Conservation (phyloP, 768 basidiomycete species). For the Flagelloscypha sp. region DNA sequence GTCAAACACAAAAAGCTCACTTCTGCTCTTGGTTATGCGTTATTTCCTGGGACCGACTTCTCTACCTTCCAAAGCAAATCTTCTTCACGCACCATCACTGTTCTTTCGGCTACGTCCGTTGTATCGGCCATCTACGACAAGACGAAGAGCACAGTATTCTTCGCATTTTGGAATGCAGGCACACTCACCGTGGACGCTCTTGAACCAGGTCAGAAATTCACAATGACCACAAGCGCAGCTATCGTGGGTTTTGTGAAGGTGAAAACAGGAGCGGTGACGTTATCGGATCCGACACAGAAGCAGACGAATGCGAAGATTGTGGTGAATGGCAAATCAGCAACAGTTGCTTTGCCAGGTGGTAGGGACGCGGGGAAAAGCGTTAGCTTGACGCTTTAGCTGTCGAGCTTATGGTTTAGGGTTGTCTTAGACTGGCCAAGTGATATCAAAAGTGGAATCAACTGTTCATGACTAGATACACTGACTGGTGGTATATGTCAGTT, state of each 20-base stretch:
- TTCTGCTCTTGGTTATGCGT: slow-evolving; percentile 41
- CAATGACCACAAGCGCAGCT: slow-evolving; percentile 25
- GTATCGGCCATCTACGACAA: slow-evolving; percentile 46
- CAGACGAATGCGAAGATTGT: slow-evolving; percentile 28
- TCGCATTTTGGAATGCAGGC: slow-evolving; percentile 46
- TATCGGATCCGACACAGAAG: slow-evolving; percentile 62
- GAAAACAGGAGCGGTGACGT: slow-evolving; percentile 38
- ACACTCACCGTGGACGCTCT: slow-evolving; percentile 38
- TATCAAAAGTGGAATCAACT: no score
- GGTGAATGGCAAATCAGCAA: slow-evolving; percentile 22
- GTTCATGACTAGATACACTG: no score
- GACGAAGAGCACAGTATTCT: slow-evolving; percentile 30
- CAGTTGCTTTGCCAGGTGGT: no score
- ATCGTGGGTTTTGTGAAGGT: slow-evolving; percentile 25
- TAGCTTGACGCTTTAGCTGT: no score
- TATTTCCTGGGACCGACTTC: slow-evolving; percentile 42
- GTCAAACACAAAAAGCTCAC: slow-evolving; percentile 31
- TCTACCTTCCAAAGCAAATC: slow-evolving; percentile 27
- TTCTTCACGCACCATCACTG: slow-evolving; percentile 22
- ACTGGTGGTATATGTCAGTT: no score
- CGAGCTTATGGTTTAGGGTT: no score
- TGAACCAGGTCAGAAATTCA: slow-evolving; percentile 16
- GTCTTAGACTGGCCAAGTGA: no score
- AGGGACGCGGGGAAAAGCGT: no score
- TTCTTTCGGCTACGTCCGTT: slow-evolving; percentile 27